Conservation (phyloP, 441 rosid species). For the Cnidoscolus chayamansa region DNA sequence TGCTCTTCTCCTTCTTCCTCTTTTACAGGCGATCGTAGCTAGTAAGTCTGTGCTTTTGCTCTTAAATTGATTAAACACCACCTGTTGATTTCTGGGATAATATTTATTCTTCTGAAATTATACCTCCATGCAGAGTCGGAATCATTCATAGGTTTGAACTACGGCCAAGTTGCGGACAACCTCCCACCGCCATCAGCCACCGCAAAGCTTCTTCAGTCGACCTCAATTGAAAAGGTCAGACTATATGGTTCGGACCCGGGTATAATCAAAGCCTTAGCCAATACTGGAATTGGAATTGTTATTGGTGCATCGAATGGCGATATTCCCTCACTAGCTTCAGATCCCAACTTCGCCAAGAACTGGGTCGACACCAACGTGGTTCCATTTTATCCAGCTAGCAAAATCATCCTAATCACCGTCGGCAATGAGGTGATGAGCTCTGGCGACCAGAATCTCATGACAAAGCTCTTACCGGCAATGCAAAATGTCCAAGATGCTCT, state of each 20-base stretch:
- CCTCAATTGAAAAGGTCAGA: constrained; percentile 66
- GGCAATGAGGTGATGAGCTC: constrained; percentile 73
- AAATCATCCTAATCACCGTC: constrained; percentile 64
- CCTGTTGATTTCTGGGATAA: not conserved
- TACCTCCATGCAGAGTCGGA: constrained; percentile 45
- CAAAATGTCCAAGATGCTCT: constrained; percentile 69
- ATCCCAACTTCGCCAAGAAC: constrained; percentile 55
- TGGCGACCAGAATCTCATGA: constrained; percentile 47
- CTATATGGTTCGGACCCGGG: constrained; percentile 73
- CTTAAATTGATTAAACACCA: not conserved
- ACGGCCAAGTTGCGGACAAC: constrained; percentile 75
- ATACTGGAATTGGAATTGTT: constrained; percentile 68
- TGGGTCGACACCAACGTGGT: constrained; percentile 65
- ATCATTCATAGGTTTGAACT: constrained; percentile 76
- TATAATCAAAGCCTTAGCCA: constrained; percentile 68
- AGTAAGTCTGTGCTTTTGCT: constrained; percentile 28
- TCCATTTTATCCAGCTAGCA: constrained; percentile 76
- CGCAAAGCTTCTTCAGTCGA: constrained; percentile 75
- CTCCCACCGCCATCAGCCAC: constrained; percentile 71
- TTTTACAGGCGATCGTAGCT: constrained; percentile 25
- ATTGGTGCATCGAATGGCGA: constrained; percentile 64
- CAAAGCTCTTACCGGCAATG: constrained; percentile 73
- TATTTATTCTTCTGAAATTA: not conserved
- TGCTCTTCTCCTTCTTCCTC: constrained; percentile 27
- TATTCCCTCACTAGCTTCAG: constrained; percentile 63